Conservation (phyloP, 108 stramenopile species). For the Fragilaria crotonensis region DNA sequence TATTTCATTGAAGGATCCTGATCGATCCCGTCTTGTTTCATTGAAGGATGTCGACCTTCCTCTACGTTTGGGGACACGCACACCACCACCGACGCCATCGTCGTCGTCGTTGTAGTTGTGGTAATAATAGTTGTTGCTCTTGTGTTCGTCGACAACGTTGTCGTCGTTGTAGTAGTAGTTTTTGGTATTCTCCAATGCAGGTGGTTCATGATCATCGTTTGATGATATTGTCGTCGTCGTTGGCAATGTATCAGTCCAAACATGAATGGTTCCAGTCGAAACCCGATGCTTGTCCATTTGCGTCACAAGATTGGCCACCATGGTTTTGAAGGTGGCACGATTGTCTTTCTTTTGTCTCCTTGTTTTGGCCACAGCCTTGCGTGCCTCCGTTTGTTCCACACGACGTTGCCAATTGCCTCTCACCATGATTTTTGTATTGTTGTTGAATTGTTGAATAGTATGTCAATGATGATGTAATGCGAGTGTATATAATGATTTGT, state of each 20-base stretch:
- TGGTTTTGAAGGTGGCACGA: background rate
- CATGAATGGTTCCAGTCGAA: slow-evolving; percentile 9
- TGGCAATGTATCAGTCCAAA: slow-evolving; percentile 29
- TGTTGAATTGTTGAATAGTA: background rate
- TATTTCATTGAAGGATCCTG: background rate
- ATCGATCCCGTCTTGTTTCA: background rate
- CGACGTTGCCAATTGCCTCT: slow-evolving; percentile 52
- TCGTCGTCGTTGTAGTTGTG: background rate
- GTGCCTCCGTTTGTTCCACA: slow-evolving; percentile 37
- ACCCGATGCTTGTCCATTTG: background rate
- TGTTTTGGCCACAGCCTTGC: background rate
- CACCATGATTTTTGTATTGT: slow-evolving; percentile 19
- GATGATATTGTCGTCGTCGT: background rate
- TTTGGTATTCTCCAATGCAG: background rate
- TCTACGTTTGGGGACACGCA: slow-evolving; percentile 6
- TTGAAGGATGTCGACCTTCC: background rate
- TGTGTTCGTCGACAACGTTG: background rate
- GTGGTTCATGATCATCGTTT: background rate
- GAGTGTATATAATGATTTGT: too few relatives aligned
- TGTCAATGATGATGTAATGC: background rate
- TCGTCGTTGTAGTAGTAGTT: background rate
- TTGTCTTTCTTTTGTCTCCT: background rate
- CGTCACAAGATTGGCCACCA: background rate
- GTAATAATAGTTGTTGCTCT: background rate
- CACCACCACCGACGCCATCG: background rate